Conservation (phyloP, 768 basidiomycete species). For the Infundibulicybe gibba region DNA sequence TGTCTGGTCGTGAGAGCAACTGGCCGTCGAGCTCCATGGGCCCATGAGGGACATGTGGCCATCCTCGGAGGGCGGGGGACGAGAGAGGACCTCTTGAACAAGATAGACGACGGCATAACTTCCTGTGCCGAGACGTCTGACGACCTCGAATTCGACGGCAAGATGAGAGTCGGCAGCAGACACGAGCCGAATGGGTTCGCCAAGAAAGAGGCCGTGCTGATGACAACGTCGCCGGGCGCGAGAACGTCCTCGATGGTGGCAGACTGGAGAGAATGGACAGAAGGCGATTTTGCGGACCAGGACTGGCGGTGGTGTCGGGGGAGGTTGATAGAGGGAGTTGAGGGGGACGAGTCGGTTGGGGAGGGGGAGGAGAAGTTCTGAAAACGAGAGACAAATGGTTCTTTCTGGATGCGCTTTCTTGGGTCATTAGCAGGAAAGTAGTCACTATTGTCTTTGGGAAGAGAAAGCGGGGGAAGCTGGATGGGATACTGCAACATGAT, state of each 20-base stretch:
- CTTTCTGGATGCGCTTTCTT: constrained; percentile 36
- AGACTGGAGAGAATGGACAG: constrained; percentile 31
- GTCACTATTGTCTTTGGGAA: constrained; percentile 31
- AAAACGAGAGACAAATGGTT: constrained; percentile 20
- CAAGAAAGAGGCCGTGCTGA: constrained; percentile 62
- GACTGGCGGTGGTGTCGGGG: constrained; percentile 38
- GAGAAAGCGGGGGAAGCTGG: constrained; percentile 37
- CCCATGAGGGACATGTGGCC: constrained; percentile 56
- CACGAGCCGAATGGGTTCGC: constrained; percentile 60
- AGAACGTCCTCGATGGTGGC: constrained; percentile 60
- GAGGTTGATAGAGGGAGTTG: constrained; percentile 29
- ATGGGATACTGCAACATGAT: constrained; percentile 63
- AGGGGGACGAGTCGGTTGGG: constrained; percentile 26
- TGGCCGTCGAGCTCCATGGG: constrained; percentile 48
- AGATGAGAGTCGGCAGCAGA: constrained; percentile 40
- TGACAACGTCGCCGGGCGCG: constrained; percentile 72
- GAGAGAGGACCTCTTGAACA: constrained; percentile 67
- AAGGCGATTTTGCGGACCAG: constrained; percentile 22
- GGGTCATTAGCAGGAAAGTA: constrained; percentile 41
- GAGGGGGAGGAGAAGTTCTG: constrained; percentile 25
- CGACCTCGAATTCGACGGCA: constrained; percentile 76
- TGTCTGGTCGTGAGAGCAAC: constrained; percentile 25
- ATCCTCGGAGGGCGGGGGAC: constrained; percentile 46
- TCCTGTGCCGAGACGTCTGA: constrained; percentile 82
- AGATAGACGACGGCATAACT: constrained; percentile 94